Evolutionary conservation across 202 grass and related monocot species (phyloP).

Genomic region (Setaria viridis): DNA sequence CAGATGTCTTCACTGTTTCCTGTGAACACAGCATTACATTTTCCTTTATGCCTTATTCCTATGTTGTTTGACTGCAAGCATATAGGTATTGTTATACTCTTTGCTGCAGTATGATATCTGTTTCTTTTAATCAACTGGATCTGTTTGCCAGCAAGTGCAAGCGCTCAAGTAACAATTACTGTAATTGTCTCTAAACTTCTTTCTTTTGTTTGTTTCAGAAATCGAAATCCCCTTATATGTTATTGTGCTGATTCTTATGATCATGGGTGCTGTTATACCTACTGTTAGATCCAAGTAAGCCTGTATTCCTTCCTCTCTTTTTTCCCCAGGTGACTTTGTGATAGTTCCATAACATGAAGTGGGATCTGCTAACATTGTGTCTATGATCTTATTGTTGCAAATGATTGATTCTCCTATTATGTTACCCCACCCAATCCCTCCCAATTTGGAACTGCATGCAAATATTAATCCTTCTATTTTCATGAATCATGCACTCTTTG

Average conservation of each 20-base stretch:
- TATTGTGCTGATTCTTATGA: slow-evolving; percentile 83
- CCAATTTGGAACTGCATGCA: neutral
- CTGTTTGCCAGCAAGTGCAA: slow-evolving; percentile 18
- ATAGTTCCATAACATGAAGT: slow-evolving; percentile 8
- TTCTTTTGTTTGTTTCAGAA: slow-evolving; percentile 61
- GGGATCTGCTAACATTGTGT: neutral
- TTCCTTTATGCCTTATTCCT: neutral
- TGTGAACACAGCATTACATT: neutral
- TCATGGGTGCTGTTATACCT: slow-evolving; percentile 80
- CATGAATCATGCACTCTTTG: neutral
- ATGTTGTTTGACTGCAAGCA: slow-evolving; percentile 7
- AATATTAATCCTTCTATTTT: slow-evolving; percentile 34
- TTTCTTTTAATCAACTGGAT: slow-evolving; percentile 16
- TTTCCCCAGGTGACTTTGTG: slow-evolving; percentile 5
- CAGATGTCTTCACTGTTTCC: neutral
- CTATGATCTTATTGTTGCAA: slow-evolving; percentile 1
- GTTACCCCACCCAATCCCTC: neutral
- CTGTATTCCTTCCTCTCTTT: slow-evolving; percentile 16
- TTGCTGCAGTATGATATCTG: neutral
- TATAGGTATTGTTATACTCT: neutral
- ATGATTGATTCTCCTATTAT: neutral
- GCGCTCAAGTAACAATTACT: neutral
- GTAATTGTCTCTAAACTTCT: slow-evolving; percentile 40
- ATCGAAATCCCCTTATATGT: slow-evolving; percentile 78
- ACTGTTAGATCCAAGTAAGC: slow-evolving; percentile 95